Conservation (phyloP, 139 green algal species). For the Chlorella sp. region DNA sequence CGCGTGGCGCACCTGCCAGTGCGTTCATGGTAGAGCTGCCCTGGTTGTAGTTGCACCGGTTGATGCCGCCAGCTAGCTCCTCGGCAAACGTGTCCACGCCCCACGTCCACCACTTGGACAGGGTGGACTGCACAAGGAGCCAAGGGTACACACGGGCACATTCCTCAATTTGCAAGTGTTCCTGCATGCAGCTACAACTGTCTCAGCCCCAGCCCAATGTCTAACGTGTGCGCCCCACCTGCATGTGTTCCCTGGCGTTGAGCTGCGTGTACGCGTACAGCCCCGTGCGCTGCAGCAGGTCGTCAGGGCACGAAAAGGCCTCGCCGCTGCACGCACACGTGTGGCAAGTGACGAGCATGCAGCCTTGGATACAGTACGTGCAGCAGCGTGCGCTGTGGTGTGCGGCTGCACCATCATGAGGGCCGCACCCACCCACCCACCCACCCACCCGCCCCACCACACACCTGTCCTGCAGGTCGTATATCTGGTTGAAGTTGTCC, state of each 20-base stretch:
- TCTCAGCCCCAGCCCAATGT: too few species aligned
- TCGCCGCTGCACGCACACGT: not conserved
- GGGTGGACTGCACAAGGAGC: not conserved
- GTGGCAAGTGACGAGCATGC: slow-evolving; percentile 16
- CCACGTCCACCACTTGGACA: slow-evolving; percentile 4
- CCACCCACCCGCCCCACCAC: not conserved
- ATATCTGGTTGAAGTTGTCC: not conserved
- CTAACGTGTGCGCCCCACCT: too few species aligned
- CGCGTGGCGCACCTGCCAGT: slow-evolving; percentile 51
- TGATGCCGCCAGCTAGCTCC: slow-evolving; percentile 41
- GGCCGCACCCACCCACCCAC: not conserved
- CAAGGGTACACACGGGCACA: too few species aligned
- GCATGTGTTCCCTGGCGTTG: slow-evolving; percentile 13
- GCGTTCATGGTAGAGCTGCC: slow-evolving; percentile 45
- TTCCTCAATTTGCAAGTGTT: too few species aligned
- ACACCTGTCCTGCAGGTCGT: not conserved
- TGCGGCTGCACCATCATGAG: not conserved
- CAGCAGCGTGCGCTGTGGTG: slow-evolving; percentile 15
- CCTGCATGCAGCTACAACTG: too few species aligned
- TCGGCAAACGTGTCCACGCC: slow-evolving; percentile 19
- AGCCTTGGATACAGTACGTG: slow-evolving; percentile 36
- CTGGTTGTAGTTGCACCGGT: slow-evolving; percentile 64
- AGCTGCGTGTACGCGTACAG: slow-evolving; percentile 52
- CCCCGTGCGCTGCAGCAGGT: slow-evolving; percentile 27
- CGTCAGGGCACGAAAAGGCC: slow-evolving; percentile 16